Percentiles rank a stretch among this genome's conserved stretches.
Conservation (phyloP, 345 rosid genomes). For the Xanthoceras sorbifolium region DNA sequence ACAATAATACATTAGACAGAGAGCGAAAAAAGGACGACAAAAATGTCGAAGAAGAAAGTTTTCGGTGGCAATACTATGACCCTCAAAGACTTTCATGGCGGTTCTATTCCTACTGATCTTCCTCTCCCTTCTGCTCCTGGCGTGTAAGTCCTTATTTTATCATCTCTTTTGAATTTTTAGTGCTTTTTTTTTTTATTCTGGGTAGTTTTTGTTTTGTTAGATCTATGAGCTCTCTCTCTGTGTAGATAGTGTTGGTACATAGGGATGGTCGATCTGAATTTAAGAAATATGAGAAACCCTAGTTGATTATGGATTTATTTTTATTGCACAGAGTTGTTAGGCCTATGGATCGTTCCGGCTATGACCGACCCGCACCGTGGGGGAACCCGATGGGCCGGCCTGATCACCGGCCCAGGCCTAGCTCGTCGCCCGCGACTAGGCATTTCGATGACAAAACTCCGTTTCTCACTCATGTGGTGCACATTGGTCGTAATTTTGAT, state of each 20-base stretch:
- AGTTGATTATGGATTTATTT: conserved; percentile 18
- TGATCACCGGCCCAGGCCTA: conserved; percentile 64
- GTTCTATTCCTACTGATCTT: conserved; percentile 83
- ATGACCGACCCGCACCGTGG: conserved; percentile 60
- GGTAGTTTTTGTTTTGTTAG: conserved; percentile 18
- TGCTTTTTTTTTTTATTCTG: neutral
- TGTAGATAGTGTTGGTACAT: neutral
- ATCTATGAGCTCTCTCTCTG: conserved; percentile 13
- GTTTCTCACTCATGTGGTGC: conserved; percentile 48
- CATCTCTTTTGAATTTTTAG: neutral
- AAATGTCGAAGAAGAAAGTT: conserved; percentile 90
- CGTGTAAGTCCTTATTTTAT: conserved; percentile 47
- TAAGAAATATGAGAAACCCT: conserved; percentile 8
- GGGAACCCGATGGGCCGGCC: conserved; percentile 52
- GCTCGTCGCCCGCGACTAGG: conserved; percentile 57
- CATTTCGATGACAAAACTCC: conserved; percentile 77
- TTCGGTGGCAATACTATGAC: conserved; percentile 73
- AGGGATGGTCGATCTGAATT: conserved; percentile 19
- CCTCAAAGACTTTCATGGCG: conserved; percentile 92
- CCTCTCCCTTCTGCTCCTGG: conserved; percentile 94
- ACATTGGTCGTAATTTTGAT: conserved; percentile 73
- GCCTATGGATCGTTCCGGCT: conserved; percentile 58
- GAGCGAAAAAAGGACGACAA: neutral
- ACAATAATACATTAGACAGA: neutral
- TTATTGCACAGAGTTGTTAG: conserved; percentile 41